These are phyloP conservation scores for Fusarium pilosicola DNA, from an alignment of 2,329 filamentous ascomycete species.

Conservation along the genomic window DNA sequence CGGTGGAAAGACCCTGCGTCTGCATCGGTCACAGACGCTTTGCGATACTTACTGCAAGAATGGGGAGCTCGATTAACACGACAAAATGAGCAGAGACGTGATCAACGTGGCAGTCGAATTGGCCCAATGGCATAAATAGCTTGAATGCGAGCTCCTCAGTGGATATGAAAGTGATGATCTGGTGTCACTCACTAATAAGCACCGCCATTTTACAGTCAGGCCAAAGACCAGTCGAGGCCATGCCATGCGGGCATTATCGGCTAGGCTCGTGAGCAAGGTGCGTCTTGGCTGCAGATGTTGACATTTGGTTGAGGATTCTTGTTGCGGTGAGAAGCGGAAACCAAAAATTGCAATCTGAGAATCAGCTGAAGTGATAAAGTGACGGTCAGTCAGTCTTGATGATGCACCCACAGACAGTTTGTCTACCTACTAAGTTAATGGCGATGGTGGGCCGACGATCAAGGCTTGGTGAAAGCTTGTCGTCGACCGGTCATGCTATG, in stretches of 20 bases:
- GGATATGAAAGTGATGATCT: background rate
- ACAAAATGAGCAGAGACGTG: background rate
- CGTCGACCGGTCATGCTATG: background rate
- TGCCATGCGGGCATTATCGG: constrained; percentile 18
- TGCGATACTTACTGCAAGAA: background rate
- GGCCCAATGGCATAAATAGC: constrained; percentile 1
- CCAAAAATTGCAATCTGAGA: background rate
- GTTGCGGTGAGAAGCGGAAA: constrained; percentile 30
- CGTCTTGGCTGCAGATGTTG: constrained; percentile 26
- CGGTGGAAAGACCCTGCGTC: constrained; percentile 7
- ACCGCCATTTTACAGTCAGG: background rate
- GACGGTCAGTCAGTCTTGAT: background rate
- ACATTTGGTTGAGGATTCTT: background rate
- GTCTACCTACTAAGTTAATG: background rate
- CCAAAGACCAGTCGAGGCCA: constrained; percentile 12
- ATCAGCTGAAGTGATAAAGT: background rate
- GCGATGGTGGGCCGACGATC: constrained; percentile 16
- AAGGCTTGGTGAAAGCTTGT: constrained; percentile 29
- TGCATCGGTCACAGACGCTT: constrained; percentile 14
- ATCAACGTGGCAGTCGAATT: constrained; percentile 13
- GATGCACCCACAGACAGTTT: background rate
- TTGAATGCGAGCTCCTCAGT: background rate
- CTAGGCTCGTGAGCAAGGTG: constrained; percentile 16
- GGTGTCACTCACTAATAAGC: background rate
- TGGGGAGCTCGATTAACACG: background rate